Conservation (phyloP, 495 filamentous ascomycete genomes). For the Cercophora scortea region DNA sequence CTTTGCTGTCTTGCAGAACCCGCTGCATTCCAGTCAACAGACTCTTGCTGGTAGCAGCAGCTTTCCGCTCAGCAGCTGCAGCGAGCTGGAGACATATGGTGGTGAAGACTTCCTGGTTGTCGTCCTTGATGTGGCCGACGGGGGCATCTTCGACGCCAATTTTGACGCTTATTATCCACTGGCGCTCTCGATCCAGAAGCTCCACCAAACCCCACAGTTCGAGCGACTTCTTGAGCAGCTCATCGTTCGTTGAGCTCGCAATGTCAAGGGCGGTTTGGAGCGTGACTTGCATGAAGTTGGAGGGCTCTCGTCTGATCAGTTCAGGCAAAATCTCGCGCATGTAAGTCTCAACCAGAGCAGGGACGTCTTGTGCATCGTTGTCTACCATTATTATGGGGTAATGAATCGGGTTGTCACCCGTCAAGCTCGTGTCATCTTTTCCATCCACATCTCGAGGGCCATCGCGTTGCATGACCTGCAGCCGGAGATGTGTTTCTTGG, state of each 20-base stretch:
- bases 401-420: conserved; percentile 18
- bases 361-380: conserved; percentile 59
- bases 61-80: conserved; percentile 66
- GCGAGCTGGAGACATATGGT: conserved; percentile 62
- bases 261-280: conserved; percentile 51
- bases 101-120: conserved; percentile 34
- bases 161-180: conserved; percentile 52
- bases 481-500: conserved; percentile 41
- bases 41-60: conserved; percentile 52
- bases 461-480: conserved; percentile 46
- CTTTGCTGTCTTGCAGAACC: conserved; percentile 64
- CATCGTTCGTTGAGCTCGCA: conserved; percentile 49
- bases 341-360: conserved; percentile 60
- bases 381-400: conserved; percentile 52
- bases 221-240: conserved; percentile 55
- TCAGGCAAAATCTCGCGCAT: conserved; percentile 54
- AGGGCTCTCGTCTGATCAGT: conserved; percentile 58
- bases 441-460: conserved; percentile 33
- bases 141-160: conserved; percentile 19
- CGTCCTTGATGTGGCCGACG: conserved; percentile 28
- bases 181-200: conserved; percentile 59
- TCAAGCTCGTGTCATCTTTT: conserved; percentile 30
- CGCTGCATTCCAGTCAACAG: conserved; percentile 72
- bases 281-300: conserved; percentile 60
- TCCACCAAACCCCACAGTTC: conserved; percentile 73